phyloP scores from a whole-genome alignment of 2,329 filamentous ascomycete genomes.

The Stemphylium vesicarium region DNA sequence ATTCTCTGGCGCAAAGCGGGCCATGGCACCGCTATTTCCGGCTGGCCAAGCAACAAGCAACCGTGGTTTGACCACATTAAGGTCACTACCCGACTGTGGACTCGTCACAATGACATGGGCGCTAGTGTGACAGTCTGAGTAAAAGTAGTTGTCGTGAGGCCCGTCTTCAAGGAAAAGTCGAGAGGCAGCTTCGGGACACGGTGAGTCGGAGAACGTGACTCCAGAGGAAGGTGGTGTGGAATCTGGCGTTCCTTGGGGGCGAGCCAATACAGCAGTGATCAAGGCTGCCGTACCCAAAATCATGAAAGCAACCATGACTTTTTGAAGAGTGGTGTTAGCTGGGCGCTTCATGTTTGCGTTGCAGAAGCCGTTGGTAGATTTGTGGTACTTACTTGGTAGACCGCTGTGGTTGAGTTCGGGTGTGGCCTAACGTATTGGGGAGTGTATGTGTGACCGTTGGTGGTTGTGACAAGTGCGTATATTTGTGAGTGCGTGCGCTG shows the following conservation, averaged over 20 bases:
- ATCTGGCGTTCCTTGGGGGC: background rate
- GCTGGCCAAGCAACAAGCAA: constrained; percentile 68
- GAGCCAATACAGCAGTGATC: background rate
- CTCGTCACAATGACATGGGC: constrained; percentile 67
- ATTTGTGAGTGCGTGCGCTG: no score
- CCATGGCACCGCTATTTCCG: constrained; percentile 66
- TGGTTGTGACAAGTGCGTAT: no score
- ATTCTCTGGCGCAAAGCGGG: constrained; percentile 63
- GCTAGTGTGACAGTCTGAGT: constrained; percentile 67
- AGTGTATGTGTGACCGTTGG: background rate
- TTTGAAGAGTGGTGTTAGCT: background rate
- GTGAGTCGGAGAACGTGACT: background rate
- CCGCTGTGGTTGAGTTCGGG: background rate
- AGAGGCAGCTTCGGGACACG: constrained; percentile 21
- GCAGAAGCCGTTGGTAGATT: no score
- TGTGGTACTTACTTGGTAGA: background rate
- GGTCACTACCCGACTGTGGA: constrained; percentile 60
- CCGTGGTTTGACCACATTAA: constrained; percentile 63
- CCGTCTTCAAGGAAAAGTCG: constrained; percentile 59
- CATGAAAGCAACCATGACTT: background rate
- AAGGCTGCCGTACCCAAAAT: background rate
- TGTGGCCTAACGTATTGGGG: background rate
- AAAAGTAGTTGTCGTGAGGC: constrained; percentile 70
- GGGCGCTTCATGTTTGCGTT: background rate
- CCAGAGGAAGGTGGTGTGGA: background rate